These are phyloP conservation scores for Penicillium sp. DNA, from an alignment of 2,329 filamentous ascomycete species.

Conservation along the genomic window DNA sequence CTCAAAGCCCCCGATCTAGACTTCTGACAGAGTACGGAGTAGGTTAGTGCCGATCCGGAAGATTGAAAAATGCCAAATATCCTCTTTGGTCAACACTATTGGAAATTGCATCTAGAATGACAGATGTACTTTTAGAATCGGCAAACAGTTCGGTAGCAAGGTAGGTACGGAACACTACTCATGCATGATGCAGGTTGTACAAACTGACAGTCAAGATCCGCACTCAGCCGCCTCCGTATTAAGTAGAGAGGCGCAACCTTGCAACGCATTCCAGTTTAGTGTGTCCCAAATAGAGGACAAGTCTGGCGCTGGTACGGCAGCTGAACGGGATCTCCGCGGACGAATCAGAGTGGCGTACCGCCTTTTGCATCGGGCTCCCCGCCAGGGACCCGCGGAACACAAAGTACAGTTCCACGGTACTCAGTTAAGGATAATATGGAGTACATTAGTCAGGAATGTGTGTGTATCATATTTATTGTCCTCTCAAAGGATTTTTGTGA, in stretches of 20 bases:
- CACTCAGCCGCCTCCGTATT: not conserved
- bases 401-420: slow-evolving; percentile 12
- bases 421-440: slow-evolving; percentile 10
- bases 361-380: not conserved
- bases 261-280: slow-evolving; percentile 2
- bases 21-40: not conserved
- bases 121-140: slow-evolving; percentile 6
- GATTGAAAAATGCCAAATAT: not conserved
- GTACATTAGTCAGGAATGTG: slow-evolving; percentile 4
- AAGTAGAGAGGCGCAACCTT: not conserved
- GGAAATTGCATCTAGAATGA: not conserved
- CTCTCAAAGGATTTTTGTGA: slow-evolving; percentile 4
- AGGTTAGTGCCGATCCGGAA: not conserved
- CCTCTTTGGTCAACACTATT: not conserved
- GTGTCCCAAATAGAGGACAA: slow-evolving; percentile 2
- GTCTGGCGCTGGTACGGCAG: slow-evolving; percentile 6
- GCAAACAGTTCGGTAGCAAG: not conserved
- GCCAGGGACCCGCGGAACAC: slow-evolving; percentile 13
- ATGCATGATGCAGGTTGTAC: not conserved
- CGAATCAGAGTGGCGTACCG: slow-evolving; percentile 14
- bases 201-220: not conserved
- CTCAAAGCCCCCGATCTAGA: slow-evolving; percentile 9
- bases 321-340: slow-evolving; percentile 19
- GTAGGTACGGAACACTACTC: not conserved
- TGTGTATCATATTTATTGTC: not conserved